Evolutionary conservation across 768 basidiomycete genomes (phyloP).

Genomic region (Kwoniella sp.): DNA sequence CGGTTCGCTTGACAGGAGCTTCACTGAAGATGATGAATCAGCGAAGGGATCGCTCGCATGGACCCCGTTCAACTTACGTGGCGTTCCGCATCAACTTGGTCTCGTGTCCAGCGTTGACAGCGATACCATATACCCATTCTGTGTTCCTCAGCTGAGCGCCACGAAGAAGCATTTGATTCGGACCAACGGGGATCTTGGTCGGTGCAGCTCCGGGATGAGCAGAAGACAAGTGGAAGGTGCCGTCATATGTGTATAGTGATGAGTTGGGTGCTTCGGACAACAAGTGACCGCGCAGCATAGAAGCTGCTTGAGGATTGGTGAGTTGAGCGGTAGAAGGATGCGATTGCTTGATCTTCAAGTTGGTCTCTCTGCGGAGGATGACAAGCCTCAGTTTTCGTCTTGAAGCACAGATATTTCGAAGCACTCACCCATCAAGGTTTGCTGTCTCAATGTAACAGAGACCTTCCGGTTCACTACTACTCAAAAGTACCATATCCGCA

Average conservation of each 20-base stretch:
- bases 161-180: conserved; percentile 89
- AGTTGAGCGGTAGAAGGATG: conserved; percentile 76
- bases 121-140: conserved; percentile 91
- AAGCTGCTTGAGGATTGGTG: conserved; percentile 74
- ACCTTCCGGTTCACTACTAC: conserved; percentile 93
- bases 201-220: conserved; percentile 62
- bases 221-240: conserved; percentile 62
- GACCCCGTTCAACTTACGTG: conserved; percentile 67
- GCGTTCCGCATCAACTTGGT: conserved; percentile 98
- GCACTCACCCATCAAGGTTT: conserved; percentile 87
- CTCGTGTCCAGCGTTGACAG: conserved; percentile 95
- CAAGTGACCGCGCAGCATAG: conserved; percentile 74
- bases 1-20: conserved; percentile 93
- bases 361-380: conserved; percentile 73
- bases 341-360: conserved; percentile 97
- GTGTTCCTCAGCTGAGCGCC: conserved; percentile 97
- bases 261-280: conserved; percentile 97
- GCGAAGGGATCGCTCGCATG: no score
- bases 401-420: neutral
- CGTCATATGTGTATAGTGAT: conserved; percentile 92
- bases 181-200: conserved; percentile 84
- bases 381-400: neutral
- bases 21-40: conserved; percentile 62
- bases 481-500: conserved; percentile 84
- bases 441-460: conserved; percentile 97